Conservation (phyloP, 2,329 filamentous ascomycete genomes). For the Epichloe aotearoae region DNA sequence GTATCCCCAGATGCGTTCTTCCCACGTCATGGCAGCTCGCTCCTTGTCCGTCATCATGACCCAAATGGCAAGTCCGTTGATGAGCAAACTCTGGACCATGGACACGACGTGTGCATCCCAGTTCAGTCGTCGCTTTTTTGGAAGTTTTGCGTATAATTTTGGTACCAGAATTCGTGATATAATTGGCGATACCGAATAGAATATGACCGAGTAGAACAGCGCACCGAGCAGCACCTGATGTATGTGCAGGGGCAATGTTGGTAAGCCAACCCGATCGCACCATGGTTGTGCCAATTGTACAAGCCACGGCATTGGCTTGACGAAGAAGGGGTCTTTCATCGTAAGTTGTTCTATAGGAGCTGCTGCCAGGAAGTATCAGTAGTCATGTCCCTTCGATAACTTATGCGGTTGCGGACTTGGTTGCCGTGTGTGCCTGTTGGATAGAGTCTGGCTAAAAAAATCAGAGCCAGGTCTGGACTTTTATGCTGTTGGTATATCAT, state of each 20-base stretch:
- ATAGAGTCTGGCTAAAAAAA: too few relatives aligned
- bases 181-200: slow-evolving; percentile 51
- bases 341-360: slow-evolving; percentile 8
- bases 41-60: slow-evolving; percentile 58
- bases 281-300: slow-evolving; percentile 46
- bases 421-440: too few relatives aligned
- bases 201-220: slow-evolving; percentile 54
- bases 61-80: slow-evolving; percentile 62
- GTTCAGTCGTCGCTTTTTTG: slow-evolving; percentile 52
- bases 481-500: too few relatives aligned
- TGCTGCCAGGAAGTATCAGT: neutral
- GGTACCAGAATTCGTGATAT: slow-evolving; percentile 52
- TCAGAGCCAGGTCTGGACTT: too few relatives aligned
- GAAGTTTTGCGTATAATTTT: slow-evolving; percentile 48
- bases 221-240: slow-evolving; percentile 62
- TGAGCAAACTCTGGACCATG: slow-evolving; percentile 61
- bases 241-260: slow-evolving; percentile 59
- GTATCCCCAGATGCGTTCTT: slow-evolving; percentile 66
- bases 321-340: slow-evolving; percentile 61
- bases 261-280: slow-evolving; percentile 47
- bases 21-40: slow-evolving; percentile 49
- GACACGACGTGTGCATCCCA: slow-evolving; percentile 83
- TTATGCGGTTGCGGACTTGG: neutral
- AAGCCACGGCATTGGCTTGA: slow-evolving; percentile 46
- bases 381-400: neutral